Percentiles rank a stretch among this genome's conserved stretches.
phyloP scores from a whole-genome alignment of 257 asterid species.

The Forsythia viridissima region DNA sequence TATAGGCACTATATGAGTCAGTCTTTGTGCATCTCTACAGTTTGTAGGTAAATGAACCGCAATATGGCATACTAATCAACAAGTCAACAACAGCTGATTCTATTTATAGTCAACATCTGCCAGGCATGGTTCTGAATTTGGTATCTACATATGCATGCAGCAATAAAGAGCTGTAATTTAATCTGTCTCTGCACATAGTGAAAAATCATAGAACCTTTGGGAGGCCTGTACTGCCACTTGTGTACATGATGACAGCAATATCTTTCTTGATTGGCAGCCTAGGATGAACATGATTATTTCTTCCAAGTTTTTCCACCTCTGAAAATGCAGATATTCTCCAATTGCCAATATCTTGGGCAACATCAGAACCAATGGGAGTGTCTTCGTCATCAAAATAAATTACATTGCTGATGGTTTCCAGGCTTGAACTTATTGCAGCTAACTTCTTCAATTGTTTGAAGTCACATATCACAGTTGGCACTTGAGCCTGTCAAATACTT shows the following conservation, averaged over 20 bases:
- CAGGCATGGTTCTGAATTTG: slow-evolving; percentile 14
- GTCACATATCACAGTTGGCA: slow-evolving; percentile 80
- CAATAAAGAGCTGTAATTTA: slow-evolving; percentile 3
- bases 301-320: slow-evolving; percentile 81
- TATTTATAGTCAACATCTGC: slow-evolving; percentile 10
- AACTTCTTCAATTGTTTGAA: slow-evolving; percentile 72
- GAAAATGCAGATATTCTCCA: slow-evolving; percentile 62
- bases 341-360: slow-evolving; percentile 36
- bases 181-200: slow-evolving; percentile 7
- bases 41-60: neutral
- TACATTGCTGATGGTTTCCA: slow-evolving; percentile 56
- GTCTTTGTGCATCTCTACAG: neutral
- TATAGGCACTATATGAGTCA: slow-evolving; percentile 3
- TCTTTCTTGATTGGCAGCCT: slow-evolving; percentile 72
- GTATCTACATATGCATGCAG: slow-evolving; percentile 18
- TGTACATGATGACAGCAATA: slow-evolving; percentile 89
- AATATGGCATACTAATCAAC: slow-evolving; percentile 9
- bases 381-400: slow-evolving; percentile 71
- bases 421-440: slow-evolving; percentile 58
- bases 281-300: slow-evolving; percentile 49
- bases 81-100: slow-evolving; percentile 9
- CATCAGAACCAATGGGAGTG: slow-evolving; percentile 39
- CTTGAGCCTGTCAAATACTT: slow-evolving; percentile 68
- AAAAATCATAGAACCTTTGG: slow-evolving; percentile 64
- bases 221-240: slow-evolving; percentile 94